These are phyloP conservation scores for Phaeoacremonium minimum DNA, from an alignment of 2,329 filamentous ascomycete genomes.

Conservation along the genomic window DNA sequence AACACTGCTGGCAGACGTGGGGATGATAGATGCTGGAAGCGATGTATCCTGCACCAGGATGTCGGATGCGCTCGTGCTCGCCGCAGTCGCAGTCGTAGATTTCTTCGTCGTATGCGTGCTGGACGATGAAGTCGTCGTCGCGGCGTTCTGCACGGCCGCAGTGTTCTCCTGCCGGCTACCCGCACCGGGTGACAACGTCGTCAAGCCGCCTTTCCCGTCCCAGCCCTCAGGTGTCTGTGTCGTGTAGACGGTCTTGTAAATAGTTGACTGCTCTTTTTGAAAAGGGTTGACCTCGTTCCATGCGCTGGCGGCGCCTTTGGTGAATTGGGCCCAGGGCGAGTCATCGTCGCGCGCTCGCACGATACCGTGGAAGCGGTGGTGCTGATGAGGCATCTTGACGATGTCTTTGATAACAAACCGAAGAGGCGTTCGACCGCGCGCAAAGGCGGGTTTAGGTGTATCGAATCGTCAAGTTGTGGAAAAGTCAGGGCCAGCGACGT, in stretches of 20 bases:
- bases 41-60: background rate
- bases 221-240: conserved; percentile 18
- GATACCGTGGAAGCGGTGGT: conserved; percentile 18
- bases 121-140: conserved; percentile 11
- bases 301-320: conserved; percentile 14
- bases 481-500: too few relatives aligned
- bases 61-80: too few relatives aligned
- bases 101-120: conserved; percentile 8
- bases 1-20: background rate
- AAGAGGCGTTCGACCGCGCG: too few relatives aligned
- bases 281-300: conserved; percentile 19
- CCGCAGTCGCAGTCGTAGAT: background rate
- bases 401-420: too few relatives aligned
- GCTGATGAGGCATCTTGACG: conserved; percentile 16
- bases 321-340: conserved; percentile 16
- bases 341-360: conserved; percentile 12
- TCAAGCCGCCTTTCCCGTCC: conserved; percentile 5
- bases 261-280: conserved; percentile 15
- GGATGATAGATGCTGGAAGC: conserved; percentile 4
- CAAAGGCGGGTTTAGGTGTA: too few relatives aligned
- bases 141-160: too few relatives aligned
- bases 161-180: conserved; percentile 9
- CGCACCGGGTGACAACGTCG: conserved; percentile 6
- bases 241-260: conserved; percentile 23
- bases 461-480: too few relatives aligned